These are phyloP conservation scores for Strombidium stylifer DNA, from an alignment of 73 alveolate genomes.

Conservation along the genomic window DNA sequence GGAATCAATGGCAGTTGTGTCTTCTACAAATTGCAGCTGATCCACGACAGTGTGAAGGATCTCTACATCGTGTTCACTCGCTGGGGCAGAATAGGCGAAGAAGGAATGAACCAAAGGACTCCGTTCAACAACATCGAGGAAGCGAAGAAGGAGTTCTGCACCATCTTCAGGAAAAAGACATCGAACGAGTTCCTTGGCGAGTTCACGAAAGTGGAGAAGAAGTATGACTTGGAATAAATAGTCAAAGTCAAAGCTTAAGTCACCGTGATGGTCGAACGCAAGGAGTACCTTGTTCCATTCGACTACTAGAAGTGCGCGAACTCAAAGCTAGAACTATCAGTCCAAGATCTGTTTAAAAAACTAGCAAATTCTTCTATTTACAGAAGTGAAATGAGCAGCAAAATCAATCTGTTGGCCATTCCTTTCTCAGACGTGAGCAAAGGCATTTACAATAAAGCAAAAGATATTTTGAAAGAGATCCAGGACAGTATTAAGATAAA, in stretches of 20 bases:
- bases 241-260: slow-evolving; percentile 18
- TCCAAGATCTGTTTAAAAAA: slow-evolving; percentile 29
- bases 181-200: slow-evolving; percentile 86
- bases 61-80: slow-evolving; percentile 87
- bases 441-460: no score
- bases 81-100: slow-evolving; percentile 97
- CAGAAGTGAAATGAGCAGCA: slow-evolving; percentile 75
- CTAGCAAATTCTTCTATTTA: slow-evolving; percentile 44
- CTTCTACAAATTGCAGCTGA: slow-evolving; percentile 90
- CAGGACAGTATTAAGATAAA: no score
- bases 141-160: slow-evolving; percentile 85
- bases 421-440: slow-evolving; percentile 72
- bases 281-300: slow-evolving; percentile 53
- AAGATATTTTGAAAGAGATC: no score
- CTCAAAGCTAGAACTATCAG: not conserved
- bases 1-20: slow-evolving; percentile 44
- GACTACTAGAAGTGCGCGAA: slow-evolving; percentile 41
- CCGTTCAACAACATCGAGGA: slow-evolving; percentile 85
- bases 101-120: slow-evolving; percentile 90
- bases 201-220: slow-evolving; percentile 54
- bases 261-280: no score
- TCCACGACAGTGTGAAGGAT: slow-evolving; percentile 88
- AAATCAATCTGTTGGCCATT: slow-evolving; percentile 65
- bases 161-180: slow-evolving; percentile 80
- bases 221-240: slow-evolving; percentile 44